Base-by-base conservation (phyloP, 495 filamentous ascomycete genomes). In the Pyronema domesticum region DNA sequence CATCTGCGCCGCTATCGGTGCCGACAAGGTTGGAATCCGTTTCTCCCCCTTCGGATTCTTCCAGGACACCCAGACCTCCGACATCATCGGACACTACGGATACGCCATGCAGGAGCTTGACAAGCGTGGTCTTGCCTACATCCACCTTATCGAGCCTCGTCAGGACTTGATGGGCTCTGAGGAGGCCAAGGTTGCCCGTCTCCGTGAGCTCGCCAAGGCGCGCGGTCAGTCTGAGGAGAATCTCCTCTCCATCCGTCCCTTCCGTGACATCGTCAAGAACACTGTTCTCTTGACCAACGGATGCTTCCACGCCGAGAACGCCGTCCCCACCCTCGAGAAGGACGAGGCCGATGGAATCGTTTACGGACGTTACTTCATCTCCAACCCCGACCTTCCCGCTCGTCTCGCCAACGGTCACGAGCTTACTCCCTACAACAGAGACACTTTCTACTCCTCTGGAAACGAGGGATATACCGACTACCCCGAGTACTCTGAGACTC, bases 341-440 rank as follows among this genome's bases (percentile, higher is more conserved):
- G 72, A 73, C 23, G 68, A 72, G 58, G 70, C 82, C 46, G 65
- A 77, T 18, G 59, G 74, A 1, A 64, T 77, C 42, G 74, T 71
- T 0, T 82, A 82, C 67, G 83, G 83, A 15, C 64, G 80, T 39
- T 72, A 70, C 37, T 89, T 79, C 58, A 81, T 83, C 53, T 70
- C 80, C 54, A 89, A 76, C 53, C 84, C 84, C 1, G 84, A 89
- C 65, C 61, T 91, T 59, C 70, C 75, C 2, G 85, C 78, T 60
- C 70, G 78, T 52, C 53, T 88, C 8, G 65, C 73, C 66, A 62
- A 80, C 46, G 75, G 74, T 0, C 70, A 85, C 40, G 61, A 66
- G 30, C 66, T 86, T 37, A 69, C 64, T 19, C 63, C 65, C 18
- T 85, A 83, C 62, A 62, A 85, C 51, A 65, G 77, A 3, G 60